Base-by-base conservation (phyloP, 495 filamentous ascomycete genomes). In the Tuber aestivum region DNA sequence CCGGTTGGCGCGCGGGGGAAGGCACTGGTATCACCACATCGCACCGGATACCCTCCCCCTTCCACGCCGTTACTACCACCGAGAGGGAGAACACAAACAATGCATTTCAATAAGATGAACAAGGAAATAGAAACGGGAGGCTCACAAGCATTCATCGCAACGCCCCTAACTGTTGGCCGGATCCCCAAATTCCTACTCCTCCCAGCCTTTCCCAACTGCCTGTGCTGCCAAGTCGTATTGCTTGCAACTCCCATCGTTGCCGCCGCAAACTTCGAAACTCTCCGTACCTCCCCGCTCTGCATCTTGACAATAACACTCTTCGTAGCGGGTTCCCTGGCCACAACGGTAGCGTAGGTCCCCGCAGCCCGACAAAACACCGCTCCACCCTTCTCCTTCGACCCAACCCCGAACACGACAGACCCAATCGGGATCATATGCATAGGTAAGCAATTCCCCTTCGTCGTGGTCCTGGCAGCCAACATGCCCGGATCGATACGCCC, bases 61-160 rank as follows among this genome's bases (percentile, higher is more conserved):
- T 5, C 10, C 12, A 65, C 12, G 56, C 27, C 56, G 56, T 65
- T 32, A 32, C n/a, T 65, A 27, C 56, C 2, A 65, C 27, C 10
- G 56, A 16, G 56, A 65, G n/a, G 8, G 61, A 61, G 27, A 48
- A 35, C 32, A 27, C n/a, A 48, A 69, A 21, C 75, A 48, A 50
- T 41, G 45, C 2, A 72, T n/a, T 71, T 20, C 77, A 9, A 40
- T 35, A 44, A 65, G 27, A 81, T 69, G 50, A 14, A 70, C 41
- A 23, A 76, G 48, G 14, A 70, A 68, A 23, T 48, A 71, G 48
- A 50, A 68, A 72, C 6, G 41, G 50, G 74, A 76, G 70, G 85
- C 88, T 81, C 85, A 92, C 91, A 87, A 76, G 94, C 94, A 85
- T 99, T 99, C 95, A 99, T 99, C 32, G 95, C 95, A 81, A 99